Evolutionary conservation across 2,329 filamentous ascomycete species (phyloP).

Genomic region (Epichloe gansuensis): DNA sequence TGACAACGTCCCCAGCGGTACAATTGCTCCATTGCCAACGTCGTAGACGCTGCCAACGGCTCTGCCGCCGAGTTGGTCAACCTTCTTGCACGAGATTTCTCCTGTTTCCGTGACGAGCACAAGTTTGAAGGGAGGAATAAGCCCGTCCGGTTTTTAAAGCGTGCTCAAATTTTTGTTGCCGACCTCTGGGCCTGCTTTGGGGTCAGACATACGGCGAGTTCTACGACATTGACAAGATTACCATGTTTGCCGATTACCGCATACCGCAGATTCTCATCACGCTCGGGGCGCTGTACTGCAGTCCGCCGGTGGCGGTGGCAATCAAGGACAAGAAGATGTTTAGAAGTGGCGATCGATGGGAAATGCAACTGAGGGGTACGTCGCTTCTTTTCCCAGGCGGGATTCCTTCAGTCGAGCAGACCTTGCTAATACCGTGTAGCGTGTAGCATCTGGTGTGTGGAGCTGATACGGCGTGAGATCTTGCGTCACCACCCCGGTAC

Average conservation of each 20-base stretch:
- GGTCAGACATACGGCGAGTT: conserved; percentile 71
- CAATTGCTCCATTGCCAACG: conserved; percentile 57
- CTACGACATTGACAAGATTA: conserved; percentile 84
- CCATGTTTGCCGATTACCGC: conserved; percentile 97
- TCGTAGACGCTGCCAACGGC: conserved; percentile 60
- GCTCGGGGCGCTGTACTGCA: conserved; percentile 73
- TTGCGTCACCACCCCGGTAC: conserved; percentile 57
- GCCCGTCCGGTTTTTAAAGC: conserved; percentile 74
- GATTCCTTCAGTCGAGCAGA: background rate
- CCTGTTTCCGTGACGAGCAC: conserved; percentile 76
- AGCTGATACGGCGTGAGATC: conserved; percentile 77
- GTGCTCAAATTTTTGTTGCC: conserved; percentile 90
- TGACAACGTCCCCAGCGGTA: conserved; percentile 46
- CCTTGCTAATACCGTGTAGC: conserved; percentile 30
- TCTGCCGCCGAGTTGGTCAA: conserved; percentile 84
- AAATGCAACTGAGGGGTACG: conserved; percentile 73
- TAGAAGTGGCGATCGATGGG: conserved; percentile 62
- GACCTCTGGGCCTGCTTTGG: conserved; percentile 96
- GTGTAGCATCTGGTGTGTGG: conserved; percentile 93
- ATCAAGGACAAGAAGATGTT: conserved; percentile 55
- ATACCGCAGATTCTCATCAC: conserved; percentile 86
- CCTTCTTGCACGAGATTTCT: conserved; percentile 67
- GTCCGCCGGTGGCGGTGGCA: conserved; percentile 61
- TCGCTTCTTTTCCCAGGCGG: background rate
- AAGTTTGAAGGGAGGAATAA: conserved; percentile 57